Conservation (phyloP, 257 asterid species). For the Nicotiana undulata region DNA sequence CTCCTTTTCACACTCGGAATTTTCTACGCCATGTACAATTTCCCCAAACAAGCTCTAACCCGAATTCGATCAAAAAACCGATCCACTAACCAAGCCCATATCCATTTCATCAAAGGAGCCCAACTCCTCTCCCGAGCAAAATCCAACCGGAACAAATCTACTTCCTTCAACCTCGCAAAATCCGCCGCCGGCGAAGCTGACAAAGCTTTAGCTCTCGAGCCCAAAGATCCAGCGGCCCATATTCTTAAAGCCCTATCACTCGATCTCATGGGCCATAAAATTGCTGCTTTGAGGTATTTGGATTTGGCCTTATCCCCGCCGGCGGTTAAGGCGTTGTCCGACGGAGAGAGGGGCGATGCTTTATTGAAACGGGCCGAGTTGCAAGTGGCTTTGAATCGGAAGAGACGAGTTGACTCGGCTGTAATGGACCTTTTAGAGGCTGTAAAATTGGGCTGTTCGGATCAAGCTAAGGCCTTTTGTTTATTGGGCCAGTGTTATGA, state of each 20-base stretch:
- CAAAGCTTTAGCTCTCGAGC: slow-evolving; percentile 57
- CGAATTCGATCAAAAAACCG: slow-evolving; percentile 57
- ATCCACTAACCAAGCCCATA: slow-evolving; percentile 53
- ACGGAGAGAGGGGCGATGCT: slow-evolving; percentile 62
- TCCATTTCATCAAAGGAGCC: slow-evolving; percentile 81
- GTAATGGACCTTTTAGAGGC: slow-evolving; percentile 58
- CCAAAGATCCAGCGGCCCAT: slow-evolving; percentile 76
- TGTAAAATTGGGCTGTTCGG: slow-evolving; percentile 34
- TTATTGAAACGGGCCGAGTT: slow-evolving; percentile 71
- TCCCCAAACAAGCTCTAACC: slow-evolving; percentile 56
- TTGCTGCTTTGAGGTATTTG: slow-evolving; percentile 57
- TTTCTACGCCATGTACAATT: slow-evolving; percentile 47
- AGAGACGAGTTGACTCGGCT: slow-evolving; percentile 63
- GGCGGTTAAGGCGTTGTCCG: slow-evolving; percentile 51
- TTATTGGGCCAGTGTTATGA: slow-evolving; percentile 70
- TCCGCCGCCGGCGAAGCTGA: slow-evolving; percentile 76
- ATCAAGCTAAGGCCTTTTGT: slow-evolving; percentile 45
- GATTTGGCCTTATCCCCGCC: slow-evolving; percentile 66
- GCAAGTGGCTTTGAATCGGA: slow-evolving; percentile 45
- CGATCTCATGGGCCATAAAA: slow-evolving; percentile 57
- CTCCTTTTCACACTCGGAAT: slow-evolving; percentile 48
- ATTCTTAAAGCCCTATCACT: slow-evolving; percentile 78
- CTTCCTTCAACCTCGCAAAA: slow-evolving; percentile 54
- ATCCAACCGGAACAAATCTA: slow-evolving; percentile 37
- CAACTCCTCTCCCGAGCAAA: slow-evolving; percentile 73